These are phyloP conservation scores for Sugiyamaella americana DNA, from an alignment of 805 yeast genomes.

Conservation along the genomic window DNA sequence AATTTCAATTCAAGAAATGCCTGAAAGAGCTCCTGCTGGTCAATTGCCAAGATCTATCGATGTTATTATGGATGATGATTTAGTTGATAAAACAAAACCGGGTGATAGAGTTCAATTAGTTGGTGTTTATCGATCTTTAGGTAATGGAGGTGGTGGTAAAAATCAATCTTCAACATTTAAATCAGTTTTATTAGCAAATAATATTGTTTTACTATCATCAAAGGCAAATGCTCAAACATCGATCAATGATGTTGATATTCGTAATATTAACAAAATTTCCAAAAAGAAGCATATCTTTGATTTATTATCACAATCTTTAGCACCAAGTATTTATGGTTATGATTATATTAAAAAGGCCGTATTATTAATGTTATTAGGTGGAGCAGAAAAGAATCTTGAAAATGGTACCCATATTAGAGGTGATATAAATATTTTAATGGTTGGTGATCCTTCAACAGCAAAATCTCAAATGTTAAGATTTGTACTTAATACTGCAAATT, in stretches of 20 bases:
- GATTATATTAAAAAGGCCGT: slow-evolving; percentile 89
- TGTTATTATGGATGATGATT: slow-evolving; percentile 87
- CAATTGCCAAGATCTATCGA: slow-evolving; percentile 92
- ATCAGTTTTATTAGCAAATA: slow-evolving; percentile 81
- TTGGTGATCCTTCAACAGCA: slow-evolving; percentile 98
- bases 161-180: slow-evolving; percentile 51
- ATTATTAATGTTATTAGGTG: slow-evolving; percentile 84
- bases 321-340: slow-evolving; percentile 94
- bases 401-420: slow-evolving; percentile 98
- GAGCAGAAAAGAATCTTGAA: slow-evolving; percentile 85
- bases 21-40: slow-evolving; percentile 96
- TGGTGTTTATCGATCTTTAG: slow-evolving; percentile 89
- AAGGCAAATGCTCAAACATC: slow-evolving; percentile 66
- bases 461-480: slow-evolving; percentile 93
- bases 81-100: slow-evolving; percentile 87
- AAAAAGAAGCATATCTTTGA: slow-evolving; percentile 69
- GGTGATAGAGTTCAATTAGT: slow-evolving; percentile 94
- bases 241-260: slow-evolving; percentile 74
- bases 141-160: slow-evolving; percentile 52
- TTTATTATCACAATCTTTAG: slow-evolving; percentile 74
- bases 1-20: slow-evolving; percentile 92
- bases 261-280: slow-evolving; percentile 76
- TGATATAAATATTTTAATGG: slow-evolving; percentile 92
- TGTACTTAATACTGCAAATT: slow-evolving; percentile 87
- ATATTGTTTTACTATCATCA: slow-evolving; percentile 82